Evolutionary conservation across 441 rosid species (phyloP).

Genomic region (Gossypium davidsonii): DNA sequence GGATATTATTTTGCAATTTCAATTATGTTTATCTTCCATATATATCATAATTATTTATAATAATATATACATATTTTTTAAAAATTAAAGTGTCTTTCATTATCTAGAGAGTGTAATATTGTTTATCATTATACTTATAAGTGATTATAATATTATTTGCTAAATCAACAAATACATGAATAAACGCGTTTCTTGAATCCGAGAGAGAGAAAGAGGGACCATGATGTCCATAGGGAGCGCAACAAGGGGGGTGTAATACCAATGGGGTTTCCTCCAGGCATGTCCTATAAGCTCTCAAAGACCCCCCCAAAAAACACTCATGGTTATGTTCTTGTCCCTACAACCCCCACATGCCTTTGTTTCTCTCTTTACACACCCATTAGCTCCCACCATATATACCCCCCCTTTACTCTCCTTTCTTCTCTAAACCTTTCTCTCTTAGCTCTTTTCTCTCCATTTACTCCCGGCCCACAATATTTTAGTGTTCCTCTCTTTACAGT

Average conservation of each 20-base stretch:
- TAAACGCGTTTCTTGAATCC: neutral
- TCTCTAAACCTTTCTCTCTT: neutral
- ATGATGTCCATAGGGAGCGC: slow-evolving; percentile 28
- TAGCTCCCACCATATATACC: neutral
- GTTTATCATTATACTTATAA: no score
- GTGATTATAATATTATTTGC: neutral
- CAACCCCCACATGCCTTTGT: slow-evolving; percentile 28
- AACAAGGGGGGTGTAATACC: slow-evolving; percentile 23
- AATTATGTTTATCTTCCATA: neutral
- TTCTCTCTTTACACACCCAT: slow-evolving; percentile 6
- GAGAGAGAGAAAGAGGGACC: slow-evolving; percentile 19
- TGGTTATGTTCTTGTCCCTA: slow-evolving; percentile 14
- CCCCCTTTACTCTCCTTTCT: neutral
- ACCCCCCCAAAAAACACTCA: slow-evolving; percentile 20
- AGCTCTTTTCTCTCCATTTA: neutral
- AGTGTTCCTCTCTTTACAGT: neutral
- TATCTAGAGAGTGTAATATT: no score
- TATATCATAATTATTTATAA: neutral
- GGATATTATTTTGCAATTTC: neutral
- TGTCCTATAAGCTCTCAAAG: slow-evolving; percentile 19
- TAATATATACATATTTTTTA: no score
- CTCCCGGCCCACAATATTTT: neutral
- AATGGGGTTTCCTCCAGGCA: slow-evolving; percentile 24
- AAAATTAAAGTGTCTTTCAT: no score
- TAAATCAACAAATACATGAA: neutral